Percentiles rank a stretch among this genome's conserved stretches.
Conservation (phyloP, 2,329 filamentous ascomycete species). For the Annulohypoxylon truncatum region DNA sequence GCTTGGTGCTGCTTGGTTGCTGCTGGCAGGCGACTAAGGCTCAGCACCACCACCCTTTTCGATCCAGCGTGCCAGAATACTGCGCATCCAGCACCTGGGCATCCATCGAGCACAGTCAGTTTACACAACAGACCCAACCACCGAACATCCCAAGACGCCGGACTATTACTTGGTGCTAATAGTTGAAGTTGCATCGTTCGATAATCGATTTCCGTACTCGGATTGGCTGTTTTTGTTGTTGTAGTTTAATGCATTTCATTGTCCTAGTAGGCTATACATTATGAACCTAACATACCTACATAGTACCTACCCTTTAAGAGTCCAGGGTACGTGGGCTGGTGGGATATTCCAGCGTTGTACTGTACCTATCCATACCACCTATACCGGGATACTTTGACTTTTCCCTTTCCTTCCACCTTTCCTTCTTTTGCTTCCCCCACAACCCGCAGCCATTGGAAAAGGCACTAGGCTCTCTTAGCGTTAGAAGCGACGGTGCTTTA, state of each 20-base stretch:
- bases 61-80: conserved; percentile 20
- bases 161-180: conserved; percentile 28
- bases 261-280: conserved; percentile 20
- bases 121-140: conserved; percentile 36
- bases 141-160: conserved; percentile 29
- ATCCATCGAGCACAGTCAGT: conserved; percentile 18
- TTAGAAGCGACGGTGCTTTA: conserved; percentile 14
- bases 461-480: background rate
- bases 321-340: background rate
- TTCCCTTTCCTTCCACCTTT: conserved; percentile 9
- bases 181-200: conserved; percentile 25
- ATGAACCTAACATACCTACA: background rate
- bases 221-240: conserved; percentile 29
- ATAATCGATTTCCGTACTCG: conserved; percentile 6
- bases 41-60: conserved; percentile 12
- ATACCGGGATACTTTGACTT: background rate
- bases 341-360: background rate
- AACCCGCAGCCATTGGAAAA: conserved; percentile 4
- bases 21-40: conserved; percentile 2
- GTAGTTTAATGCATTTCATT: conserved; percentile 17
- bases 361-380: background rate
- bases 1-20: conserved; percentile 1
- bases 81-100: background rate
- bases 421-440: conserved; percentile 1
- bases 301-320: background rate